Evolutionary conservation across 257 asterid species (phyloP).

Genomic region (Cruciata laevipes): DNA sequence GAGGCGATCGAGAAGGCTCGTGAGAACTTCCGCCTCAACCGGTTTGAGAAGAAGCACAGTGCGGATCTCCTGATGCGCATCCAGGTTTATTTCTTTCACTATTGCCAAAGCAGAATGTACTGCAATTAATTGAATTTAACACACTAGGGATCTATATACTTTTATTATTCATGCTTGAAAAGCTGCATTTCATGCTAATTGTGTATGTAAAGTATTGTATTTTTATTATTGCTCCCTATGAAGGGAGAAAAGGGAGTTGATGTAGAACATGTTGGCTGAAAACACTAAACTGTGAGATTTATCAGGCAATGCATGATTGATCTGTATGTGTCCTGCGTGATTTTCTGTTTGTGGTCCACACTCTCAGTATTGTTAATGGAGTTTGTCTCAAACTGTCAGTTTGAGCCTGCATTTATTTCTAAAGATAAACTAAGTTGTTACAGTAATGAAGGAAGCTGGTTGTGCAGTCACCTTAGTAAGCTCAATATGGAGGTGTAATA

Average conservation of each 20-base stretch:
- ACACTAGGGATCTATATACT: neutral
- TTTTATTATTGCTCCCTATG: no score
- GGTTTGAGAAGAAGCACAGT: slow-evolving; percentile 75
- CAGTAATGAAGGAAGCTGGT: neutral
- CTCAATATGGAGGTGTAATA: neutral
- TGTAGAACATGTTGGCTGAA: no score
- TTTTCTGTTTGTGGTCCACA: neutral
- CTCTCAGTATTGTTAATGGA: neutral
- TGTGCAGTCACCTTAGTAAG: neutral
- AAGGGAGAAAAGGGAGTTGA: no score
- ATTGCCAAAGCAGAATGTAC: no score
- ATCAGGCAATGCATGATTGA: neutral
- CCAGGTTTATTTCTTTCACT: slow-evolving; percentile 41
- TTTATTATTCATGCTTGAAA: no score
- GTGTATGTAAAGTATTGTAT: neutral
- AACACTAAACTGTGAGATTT: neutral
- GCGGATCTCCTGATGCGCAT: slow-evolving; percentile 84
- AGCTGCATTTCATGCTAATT: no score
- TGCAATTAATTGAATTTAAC: neutral
- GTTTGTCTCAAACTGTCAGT: no score
- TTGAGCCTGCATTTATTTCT: no score
- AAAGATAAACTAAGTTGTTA: neutral
- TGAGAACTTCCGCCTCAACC: slow-evolving; percentile 42
- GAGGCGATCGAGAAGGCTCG: slow-evolving; percentile 69
- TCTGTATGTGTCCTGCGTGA: neutral